These are phyloP conservation scores for Salix exigua DNA, from an alignment of 345 rosid species.

Conservation along the genomic window DNA sequence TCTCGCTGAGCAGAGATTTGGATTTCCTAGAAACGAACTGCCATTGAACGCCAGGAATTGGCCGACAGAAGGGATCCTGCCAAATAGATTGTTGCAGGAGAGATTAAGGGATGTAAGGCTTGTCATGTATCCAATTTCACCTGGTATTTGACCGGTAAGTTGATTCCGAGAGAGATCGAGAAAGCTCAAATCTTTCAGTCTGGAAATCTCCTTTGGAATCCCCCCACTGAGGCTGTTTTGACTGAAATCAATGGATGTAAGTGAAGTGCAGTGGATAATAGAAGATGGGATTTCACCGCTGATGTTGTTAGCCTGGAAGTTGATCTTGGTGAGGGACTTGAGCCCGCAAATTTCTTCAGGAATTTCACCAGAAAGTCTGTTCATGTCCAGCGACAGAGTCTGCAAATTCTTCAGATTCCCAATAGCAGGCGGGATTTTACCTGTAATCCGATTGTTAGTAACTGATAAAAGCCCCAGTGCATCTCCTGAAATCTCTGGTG, in stretches of 20 bases:
- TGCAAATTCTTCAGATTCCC: conserved; percentile 46
- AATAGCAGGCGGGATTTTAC: conserved; percentile 62
- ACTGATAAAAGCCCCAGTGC: conserved; percentile 37
- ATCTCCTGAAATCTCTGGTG: conserved; percentile 51
- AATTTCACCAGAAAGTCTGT: conserved; percentile 54
- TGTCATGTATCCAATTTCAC: conserved; percentile 57
- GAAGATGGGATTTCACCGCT: conserved; percentile 61
- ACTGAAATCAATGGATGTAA: conserved; percentile 64
- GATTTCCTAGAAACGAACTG: conserved; percentile 64
- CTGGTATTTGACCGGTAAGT: conserved; percentile 61
- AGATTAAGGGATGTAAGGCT: conserved; percentile 79
- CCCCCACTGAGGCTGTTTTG: conserved; percentile 56
- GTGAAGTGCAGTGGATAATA: conserved; percentile 37
- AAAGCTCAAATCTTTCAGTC: conserved; percentile 48
- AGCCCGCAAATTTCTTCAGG: conserved; percentile 51
- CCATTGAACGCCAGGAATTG: conserved; percentile 72
- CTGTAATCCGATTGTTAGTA: conserved; percentile 58
- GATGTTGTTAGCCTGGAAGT: conserved; percentile 53
- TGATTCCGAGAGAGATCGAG: conserved; percentile 68
- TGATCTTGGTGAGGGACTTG: conserved; percentile 41
- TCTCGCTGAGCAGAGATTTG: conserved; percentile 52
- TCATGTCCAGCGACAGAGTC: conserved; percentile 43
- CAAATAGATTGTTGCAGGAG: conserved; percentile 59
- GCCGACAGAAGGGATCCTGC: conserved; percentile 65
- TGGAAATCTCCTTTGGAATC: conserved; percentile 50